A percentile compares a stretch with the other conserved stretches of the same genome.
These are phyloP conservation scores for Phlebiopsis flavidoalba DNA, from an alignment of 768 basidiomycete species.

Conservation along the genomic window DNA sequence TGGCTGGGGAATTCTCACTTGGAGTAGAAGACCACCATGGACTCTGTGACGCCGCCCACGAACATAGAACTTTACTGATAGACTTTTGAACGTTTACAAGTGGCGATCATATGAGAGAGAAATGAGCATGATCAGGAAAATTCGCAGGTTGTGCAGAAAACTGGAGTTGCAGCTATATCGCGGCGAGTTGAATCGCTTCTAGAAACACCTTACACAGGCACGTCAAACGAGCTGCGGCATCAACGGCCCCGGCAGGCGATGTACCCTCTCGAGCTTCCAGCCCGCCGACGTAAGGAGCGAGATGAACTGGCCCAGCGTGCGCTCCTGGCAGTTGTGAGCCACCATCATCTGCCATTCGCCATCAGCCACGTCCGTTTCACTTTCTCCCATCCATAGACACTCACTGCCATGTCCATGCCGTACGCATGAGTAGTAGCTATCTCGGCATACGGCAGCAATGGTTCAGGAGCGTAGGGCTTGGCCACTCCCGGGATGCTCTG, in stretches of 20 bases:
- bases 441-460: slow-evolving; percentile 24
- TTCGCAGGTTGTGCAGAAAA: too few relatives aligned
- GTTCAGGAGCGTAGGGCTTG: slow-evolving; percentile 17
- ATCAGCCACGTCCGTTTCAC: neutral
- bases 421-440: slow-evolving; percentile 16
- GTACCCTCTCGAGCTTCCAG: slow-evolving; percentile 26
- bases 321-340: slow-evolving; percentile 26
- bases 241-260: neutral
- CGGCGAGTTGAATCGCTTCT: neutral
- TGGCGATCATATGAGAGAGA: too few relatives aligned
- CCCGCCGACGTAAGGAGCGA: slow-evolving; percentile 20
- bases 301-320: slow-evolving; percentile 23
- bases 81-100: too few relatives aligned
- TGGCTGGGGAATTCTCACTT: too few relatives aligned
- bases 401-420: slow-evolving; percentile 17
- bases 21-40: too few relatives aligned
- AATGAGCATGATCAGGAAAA: too few relatives aligned
- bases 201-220: neutral
- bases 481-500: slow-evolving; percentile 23
- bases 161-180: too few relatives aligned
- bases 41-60: too few relatives aligned
- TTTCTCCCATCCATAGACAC: neutral
- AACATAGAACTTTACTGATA: too few relatives aligned
- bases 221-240: slow-evolving; percentile 7
- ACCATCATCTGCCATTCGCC: slow-evolving; percentile 23